Conservation (phyloP, 306 rosid species). For the Hippophae gyantsensis region DNA sequence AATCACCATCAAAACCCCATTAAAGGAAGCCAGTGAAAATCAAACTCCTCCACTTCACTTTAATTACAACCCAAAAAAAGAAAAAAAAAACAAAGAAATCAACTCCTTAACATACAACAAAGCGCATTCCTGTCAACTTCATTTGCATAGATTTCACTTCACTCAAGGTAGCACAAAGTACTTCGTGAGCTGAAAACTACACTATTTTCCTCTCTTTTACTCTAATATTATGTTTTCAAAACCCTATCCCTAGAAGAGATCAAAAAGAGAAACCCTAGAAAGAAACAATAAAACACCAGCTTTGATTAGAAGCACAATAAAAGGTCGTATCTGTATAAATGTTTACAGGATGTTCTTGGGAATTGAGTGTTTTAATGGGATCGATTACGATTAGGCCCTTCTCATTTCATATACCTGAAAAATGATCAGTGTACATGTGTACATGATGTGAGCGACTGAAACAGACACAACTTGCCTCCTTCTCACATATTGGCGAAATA, state of each 20-base stretch:
- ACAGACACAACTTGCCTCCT: background rate
- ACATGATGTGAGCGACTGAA: background rate
- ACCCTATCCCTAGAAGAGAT: conserved; percentile 31
- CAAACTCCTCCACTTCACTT: too few species aligned
- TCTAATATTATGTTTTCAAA: conserved; percentile 25
- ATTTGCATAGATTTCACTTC: conserved; percentile 15
- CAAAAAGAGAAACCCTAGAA: conserved; percentile 26
- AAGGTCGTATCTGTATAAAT: background rate
- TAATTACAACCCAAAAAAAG: background rate
- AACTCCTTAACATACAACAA: background rate
- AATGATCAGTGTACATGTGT: conserved; percentile 14
- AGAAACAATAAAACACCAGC: conserved; percentile 6
- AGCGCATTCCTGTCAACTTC: conserved; percentile 6
- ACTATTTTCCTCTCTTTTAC: background rate
- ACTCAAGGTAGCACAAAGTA: conserved; percentile 1
- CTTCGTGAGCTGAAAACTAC: background rate
- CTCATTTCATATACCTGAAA: conserved; percentile 23
- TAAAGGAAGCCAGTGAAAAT: conserved; percentile 1
- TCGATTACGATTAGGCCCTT: conserved; percentile 15
- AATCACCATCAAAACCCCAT: conserved; percentile 4
- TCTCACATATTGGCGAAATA: too few species aligned
- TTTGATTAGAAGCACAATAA: conserved; percentile 17
- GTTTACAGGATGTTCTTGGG: conserved; percentile 24
- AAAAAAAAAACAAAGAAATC: background rate
- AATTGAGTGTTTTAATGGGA: conserved; percentile 22